phyloP scores from a whole-genome alignment of 2,329 filamentous ascomycete species.

The Penicillium verrucosum region DNA sequence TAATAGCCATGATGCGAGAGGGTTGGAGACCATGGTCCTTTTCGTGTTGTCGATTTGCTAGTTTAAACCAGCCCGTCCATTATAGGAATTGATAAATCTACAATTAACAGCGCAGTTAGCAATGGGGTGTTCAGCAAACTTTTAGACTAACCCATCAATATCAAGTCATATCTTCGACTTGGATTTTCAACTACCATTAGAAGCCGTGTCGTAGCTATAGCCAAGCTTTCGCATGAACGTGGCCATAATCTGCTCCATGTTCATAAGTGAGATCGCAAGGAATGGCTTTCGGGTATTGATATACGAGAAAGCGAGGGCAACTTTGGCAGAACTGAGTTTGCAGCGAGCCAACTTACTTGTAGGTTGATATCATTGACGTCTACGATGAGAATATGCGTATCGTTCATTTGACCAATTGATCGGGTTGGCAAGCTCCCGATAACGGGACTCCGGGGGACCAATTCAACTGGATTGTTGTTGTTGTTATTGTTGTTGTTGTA shows the following conservation, averaged over 20 bases:
- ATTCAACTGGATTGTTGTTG: background rate
- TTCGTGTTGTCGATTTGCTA: constrained; percentile 34
- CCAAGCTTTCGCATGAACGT: constrained; percentile 41
- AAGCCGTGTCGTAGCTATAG: constrained; percentile 36
- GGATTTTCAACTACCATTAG: constrained; percentile 37
- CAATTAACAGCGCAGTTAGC: constrained; percentile 1
- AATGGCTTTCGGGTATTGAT: too few relatives aligned
- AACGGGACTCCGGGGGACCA: background rate
- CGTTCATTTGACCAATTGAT: background rate
- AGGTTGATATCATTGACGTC: constrained; percentile 46
- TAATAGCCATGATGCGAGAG: constrained; percentile 32
- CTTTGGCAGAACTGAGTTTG: background rate
- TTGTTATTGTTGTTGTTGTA: too few relatives aligned
- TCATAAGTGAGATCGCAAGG: background rate
- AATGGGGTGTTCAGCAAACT: too few relatives aligned
- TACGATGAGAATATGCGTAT: constrained; percentile 36
- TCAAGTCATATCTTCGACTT: constrained; percentile 34
- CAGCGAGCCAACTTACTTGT: constrained; percentile 17
- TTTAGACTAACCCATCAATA: constrained; percentile 31
- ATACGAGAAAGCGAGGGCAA: background rate
- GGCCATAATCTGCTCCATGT: constrained; percentile 29
- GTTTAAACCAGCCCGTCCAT: constrained; percentile 46
- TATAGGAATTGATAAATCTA: constrained; percentile 46
- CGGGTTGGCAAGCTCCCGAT: background rate
- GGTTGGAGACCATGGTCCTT: constrained; percentile 22